A percentile compares a stretch with the other conserved stretches of the same genome.
These are phyloP conservation scores for Nigrograna mackinnonii DNA, from an alignment of 2,329 filamentous ascomycete genomes.

Conservation along the genomic window DNA sequence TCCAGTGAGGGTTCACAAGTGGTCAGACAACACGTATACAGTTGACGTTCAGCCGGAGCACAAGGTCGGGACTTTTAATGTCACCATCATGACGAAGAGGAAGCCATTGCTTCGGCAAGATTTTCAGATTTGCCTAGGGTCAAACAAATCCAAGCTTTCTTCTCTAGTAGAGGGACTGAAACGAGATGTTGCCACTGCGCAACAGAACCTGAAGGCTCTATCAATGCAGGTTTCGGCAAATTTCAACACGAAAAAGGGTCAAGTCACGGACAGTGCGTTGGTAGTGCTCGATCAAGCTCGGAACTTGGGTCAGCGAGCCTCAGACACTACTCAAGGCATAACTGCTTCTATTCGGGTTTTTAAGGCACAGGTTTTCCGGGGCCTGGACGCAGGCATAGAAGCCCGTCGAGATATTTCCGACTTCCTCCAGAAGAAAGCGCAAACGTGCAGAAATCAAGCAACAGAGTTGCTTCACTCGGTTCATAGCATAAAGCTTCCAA, in stretches of 20 bases:
- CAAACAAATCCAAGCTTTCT: constrained; percentile 26
- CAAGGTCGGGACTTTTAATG: constrained; percentile 52
- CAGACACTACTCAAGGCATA: constrained; percentile 9
- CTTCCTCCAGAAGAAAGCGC: constrained; percentile 4
- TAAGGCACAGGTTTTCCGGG: constrained; percentile 5
- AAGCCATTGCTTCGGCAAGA: constrained; percentile 39
- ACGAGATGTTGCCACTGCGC: constrained; percentile 19
- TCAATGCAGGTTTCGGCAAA: constrained; percentile 18
- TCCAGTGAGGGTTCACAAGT: constrained; percentile 49
- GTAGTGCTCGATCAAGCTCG: constrained; percentile 7
- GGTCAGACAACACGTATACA: constrained; percentile 59
- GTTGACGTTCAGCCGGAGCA: constrained; percentile 55
- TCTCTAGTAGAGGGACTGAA: constrained; percentile 13
- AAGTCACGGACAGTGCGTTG: constrained; percentile 4
- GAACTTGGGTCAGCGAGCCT: constrained; percentile 7
- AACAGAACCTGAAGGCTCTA: constrained; percentile 20
- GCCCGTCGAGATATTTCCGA: constrained; percentile 10
- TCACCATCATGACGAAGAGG: constrained; percentile 47
- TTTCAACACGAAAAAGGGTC: constrained; percentile 6
- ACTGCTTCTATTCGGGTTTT: constrained; percentile 11
- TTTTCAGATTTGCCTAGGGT: constrained; percentile 36
- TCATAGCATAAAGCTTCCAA: no score
- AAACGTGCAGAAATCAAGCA: no score
- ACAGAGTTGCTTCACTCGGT: no score
- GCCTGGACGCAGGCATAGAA: constrained; percentile 5